A percentile compares a stretch with the other conserved stretches of the same genome.
phyloP scores from a whole-genome alignment of 768 basidiomycete genomes.

The Hysterangium stoloniferum region DNA sequence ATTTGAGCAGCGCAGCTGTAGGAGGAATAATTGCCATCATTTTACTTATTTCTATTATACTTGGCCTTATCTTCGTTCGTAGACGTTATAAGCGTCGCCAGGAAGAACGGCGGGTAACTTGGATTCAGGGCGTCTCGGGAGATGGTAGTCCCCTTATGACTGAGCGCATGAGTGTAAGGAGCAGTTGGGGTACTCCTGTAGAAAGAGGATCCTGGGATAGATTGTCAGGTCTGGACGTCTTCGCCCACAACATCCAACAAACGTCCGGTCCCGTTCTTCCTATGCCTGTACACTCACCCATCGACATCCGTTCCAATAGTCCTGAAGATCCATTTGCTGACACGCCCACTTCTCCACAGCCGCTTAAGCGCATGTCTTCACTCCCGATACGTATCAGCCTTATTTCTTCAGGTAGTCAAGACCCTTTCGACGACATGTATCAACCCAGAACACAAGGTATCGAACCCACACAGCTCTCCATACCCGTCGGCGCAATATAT shows the following conservation, averaged over 20 bases:
- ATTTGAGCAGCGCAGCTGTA: not conserved
- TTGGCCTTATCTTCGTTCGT: constrained; percentile 3
- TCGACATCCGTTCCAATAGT: not conserved
- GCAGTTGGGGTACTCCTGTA: constrained; percentile 11
- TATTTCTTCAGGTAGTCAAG: not conserved
- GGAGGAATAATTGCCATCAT: not conserved
- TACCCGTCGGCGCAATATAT: not conserved
- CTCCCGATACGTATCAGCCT: constrained; percentile 10
- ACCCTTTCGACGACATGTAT: constrained; percentile 2
- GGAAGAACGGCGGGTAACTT: constrained; percentile 7
- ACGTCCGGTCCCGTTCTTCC: not conserved
- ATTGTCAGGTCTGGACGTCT: not conserved
- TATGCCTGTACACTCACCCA: constrained; percentile 6
- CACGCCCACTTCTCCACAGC: not conserved
- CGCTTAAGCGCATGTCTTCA: not conserved
- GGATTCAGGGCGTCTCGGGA: constrained; percentile 3
- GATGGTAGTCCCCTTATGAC: not conserved
- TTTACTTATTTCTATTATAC: not conserved
- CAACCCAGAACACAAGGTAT: not conserved
- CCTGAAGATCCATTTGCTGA: constrained; percentile 9
- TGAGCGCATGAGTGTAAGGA: constrained; percentile 4
- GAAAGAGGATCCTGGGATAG: not conserved
- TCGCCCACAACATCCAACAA: not conserved
- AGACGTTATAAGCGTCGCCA: constrained; percentile 4
- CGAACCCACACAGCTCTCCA: not conserved